A percentile compares a stretch with the other conserved stretches of the same genome.
These are phyloP conservation scores for Osmanthus fragrans DNA, from an alignment of 257 asterid genomes.

Conservation along the genomic window DNA sequence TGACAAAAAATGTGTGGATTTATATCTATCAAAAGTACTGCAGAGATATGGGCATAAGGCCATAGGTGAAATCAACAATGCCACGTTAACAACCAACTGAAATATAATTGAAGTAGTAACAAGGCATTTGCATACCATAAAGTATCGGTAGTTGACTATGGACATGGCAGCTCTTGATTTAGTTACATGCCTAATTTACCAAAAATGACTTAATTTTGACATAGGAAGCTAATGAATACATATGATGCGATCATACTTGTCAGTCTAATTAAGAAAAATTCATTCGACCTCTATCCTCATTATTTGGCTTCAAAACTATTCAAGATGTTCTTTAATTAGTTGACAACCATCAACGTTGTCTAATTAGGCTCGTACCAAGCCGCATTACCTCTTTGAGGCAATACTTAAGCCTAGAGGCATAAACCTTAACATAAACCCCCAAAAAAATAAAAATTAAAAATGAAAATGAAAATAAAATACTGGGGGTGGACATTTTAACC, in stretches of 20 bases:
- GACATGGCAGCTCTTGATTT: neutral
- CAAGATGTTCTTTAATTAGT: neutral
- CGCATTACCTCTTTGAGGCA: neutral
- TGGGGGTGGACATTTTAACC: no score
- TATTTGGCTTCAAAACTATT: neutral
- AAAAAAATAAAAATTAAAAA: neutral
- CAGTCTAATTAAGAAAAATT: neutral
- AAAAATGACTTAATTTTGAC: neutral
- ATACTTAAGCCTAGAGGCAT: neutral
- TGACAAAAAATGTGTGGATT: neutral
- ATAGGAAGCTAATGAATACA: neutral
- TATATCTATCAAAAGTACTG: neutral
- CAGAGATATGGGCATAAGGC: neutral
- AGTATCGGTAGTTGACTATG: neutral
- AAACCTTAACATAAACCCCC: neutral
- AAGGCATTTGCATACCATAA: neutral
- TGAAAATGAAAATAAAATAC: neutral
- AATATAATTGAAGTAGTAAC: neutral
- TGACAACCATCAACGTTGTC: neutral
- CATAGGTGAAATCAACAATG: neutral
- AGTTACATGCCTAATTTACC: neutral
- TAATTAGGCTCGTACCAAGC: neutral
- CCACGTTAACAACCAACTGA: neutral
- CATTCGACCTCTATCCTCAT: neutral
- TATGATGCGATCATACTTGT: neutral